Evolutionary conservation across 352 stramenopile species (phyloP).

Genomic region (Phytophthora vignae): DNA sequence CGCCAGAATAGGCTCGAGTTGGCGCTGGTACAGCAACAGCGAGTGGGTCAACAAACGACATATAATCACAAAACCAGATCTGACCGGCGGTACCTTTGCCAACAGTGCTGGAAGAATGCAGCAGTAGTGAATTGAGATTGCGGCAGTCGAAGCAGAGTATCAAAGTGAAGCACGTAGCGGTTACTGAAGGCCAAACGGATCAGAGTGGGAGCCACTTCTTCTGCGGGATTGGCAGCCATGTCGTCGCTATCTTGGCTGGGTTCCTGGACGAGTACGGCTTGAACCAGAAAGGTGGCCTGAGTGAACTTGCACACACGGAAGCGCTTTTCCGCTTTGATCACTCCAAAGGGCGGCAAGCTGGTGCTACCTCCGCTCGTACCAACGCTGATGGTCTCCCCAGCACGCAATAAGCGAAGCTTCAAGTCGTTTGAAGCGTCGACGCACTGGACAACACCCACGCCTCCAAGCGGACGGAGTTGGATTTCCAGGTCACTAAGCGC

Average conservation of each 20-base stretch:
- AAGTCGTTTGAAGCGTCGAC: constrained; percentile 67
- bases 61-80: not conserved
- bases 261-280: constrained; percentile 63
- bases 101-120: constrained; percentile 58
- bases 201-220: constrained; percentile 12
- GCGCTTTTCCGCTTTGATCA: constrained; percentile 70
- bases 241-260: constrained; percentile 35
- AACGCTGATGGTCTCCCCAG: constrained; percentile 42
- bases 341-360: constrained; percentile 60
- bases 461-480: constrained; percentile 53
- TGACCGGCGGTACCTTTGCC: constrained; percentile 50
- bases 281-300: constrained; percentile 59
- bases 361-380: constrained; percentile 42
- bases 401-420: constrained; percentile 56
- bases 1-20: constrained; percentile 17
- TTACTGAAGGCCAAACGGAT: constrained; percentile 49
- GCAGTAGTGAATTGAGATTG: constrained; percentile 41
- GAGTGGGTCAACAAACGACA: not conserved
- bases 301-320: constrained; percentile 76
- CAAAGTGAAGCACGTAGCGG: constrained; percentile 59
- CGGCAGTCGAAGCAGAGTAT: constrained; percentile 51
- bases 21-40: constrained; percentile 10
- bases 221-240: constrained; percentile 10
- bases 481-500: constrained; percentile 73
- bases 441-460: constrained; percentile 51